phyloP scores from a whole-genome alignment of 768 basidiomycete genomes.

The Lentinula raphanica region DNA sequence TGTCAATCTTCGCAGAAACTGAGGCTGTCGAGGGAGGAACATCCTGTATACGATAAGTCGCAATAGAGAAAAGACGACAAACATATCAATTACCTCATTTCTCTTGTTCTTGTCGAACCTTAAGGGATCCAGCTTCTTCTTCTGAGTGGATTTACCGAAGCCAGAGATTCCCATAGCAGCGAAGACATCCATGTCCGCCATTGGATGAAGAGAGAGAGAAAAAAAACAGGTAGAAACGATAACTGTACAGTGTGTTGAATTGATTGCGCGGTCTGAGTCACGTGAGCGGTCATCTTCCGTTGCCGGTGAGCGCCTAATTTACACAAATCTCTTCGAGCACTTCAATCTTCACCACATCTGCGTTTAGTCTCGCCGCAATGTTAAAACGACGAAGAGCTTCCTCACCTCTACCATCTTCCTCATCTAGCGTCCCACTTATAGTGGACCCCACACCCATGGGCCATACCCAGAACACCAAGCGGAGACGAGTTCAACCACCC shows the following conservation, averaged over 20 bases:
- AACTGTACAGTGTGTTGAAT: conserved; percentile 22
- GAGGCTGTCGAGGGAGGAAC: background rate
- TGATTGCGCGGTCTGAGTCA: background rate
- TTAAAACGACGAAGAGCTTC: conserved; percentile 48
- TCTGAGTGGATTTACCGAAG: conserved; percentile 71
- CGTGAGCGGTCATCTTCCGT: background rate
- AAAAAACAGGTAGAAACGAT: background rate
- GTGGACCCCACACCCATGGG: conserved; percentile 22
- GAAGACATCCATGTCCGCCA: conserved; percentile 65
- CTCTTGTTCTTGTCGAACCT: conserved; percentile 76
- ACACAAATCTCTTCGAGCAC: background rate
- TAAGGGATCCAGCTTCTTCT: conserved; percentile 65
- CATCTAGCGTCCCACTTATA: conserved; percentile 18
- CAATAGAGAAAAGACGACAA: background rate
- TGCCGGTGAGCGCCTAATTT: background rate
- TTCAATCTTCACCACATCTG: background rate
- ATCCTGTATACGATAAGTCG: background rate
- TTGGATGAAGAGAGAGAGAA: conserved; percentile 22
- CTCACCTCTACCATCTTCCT: conserved; percentile 35
- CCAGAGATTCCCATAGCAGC: conserved; percentile 81
- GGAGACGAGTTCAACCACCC: conserved; percentile 48
- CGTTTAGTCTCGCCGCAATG: conserved; percentile 26
- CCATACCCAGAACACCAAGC: conserved; percentile 38
- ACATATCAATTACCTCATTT: conserved; percentile 27
- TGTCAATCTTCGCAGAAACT: background rate